Conservation (phyloP, 2,329 filamentous ascomycete species). For the Colletotrichum filicis region DNA sequence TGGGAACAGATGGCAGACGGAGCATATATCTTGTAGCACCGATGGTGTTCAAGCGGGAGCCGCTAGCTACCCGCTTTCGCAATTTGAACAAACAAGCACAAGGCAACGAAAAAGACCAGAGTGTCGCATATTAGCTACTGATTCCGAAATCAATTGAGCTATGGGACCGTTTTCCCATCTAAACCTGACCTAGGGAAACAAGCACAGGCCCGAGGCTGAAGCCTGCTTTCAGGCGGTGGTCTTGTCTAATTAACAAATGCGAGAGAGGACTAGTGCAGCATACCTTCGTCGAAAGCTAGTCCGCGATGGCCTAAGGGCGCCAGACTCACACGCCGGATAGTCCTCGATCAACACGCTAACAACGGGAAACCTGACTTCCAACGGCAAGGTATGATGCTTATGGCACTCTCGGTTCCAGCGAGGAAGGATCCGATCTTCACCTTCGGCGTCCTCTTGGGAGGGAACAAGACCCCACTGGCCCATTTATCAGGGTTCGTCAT, state of each 20-base stretch:
- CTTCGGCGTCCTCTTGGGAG: not conserved
- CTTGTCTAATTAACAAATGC: conserved; percentile 18
- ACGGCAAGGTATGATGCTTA: conserved; percentile 1
- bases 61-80: not conserved
- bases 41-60: not conserved
- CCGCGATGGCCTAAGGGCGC: not conserved
- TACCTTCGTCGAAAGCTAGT: not conserved
- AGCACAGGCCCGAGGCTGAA: conserved; percentile 18
- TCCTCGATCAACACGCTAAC: conserved; percentile 1
- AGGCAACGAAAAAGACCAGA: not conserved
- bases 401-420: not conserved
- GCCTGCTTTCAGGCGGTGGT: conserved; percentile 7
- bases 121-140: too few species aligned
- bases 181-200: conserved; percentile 6
- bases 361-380: conserved; percentile 24
- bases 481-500: not conserved
- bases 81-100: not conserved
- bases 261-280: conserved; percentile 1
- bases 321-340: conserved; percentile 22
- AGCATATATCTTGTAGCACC: not conserved
- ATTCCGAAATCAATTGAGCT: not conserved
- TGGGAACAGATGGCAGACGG: not conserved
- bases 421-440: conserved; percentile 15
- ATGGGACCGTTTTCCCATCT: not conserved
- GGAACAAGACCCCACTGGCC: not conserved